Percentiles rank a stretch among this genome's conserved stretches.
Conservation (phyloP, 805 yeast species). For the Nakazawaea anatomiae region DNA sequence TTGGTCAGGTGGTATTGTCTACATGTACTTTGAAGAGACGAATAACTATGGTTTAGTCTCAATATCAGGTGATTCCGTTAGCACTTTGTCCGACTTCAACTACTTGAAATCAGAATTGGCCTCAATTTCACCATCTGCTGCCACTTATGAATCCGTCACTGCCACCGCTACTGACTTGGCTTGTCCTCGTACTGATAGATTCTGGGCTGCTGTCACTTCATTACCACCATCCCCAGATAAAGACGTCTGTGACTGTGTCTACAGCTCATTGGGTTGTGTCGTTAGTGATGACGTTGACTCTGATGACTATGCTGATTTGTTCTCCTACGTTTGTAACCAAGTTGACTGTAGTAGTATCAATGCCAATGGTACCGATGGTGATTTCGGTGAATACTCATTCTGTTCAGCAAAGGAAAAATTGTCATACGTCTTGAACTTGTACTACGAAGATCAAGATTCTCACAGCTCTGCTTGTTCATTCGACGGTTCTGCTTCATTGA, state of each 20-base stretch:
- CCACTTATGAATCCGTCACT: slow-evolving; percentile 29
- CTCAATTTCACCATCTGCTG: slow-evolving; percentile 44
- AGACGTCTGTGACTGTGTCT: slow-evolving; percentile 59
- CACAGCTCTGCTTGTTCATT: slow-evolving; percentile 59
- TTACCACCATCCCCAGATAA: slow-evolving; percentile 78
- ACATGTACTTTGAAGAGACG: slow-evolving; percentile 84
- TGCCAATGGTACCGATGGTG: slow-evolving; percentile 57
- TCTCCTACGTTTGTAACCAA: slow-evolving; percentile 48
- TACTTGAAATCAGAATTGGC: slow-evolving; percentile 51
- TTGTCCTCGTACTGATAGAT: slow-evolving; percentile 45
- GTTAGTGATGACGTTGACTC: slow-evolving; percentile 43
- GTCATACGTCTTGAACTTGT: slow-evolving; percentile 58
- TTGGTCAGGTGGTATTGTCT: slow-evolving; percentile 93
- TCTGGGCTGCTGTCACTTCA: slow-evolving; percentile 63
- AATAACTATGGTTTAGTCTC: slow-evolving; percentile 79
- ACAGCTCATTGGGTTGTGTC: slow-evolving; percentile 50
- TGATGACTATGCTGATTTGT: slow-evolving; percentile 57
- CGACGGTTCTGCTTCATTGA: slow-evolving; percentile 59
- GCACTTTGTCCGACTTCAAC: slow-evolving; percentile 56
- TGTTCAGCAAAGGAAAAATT: slow-evolving; percentile 69
- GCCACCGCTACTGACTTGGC: slow-evolving; percentile 27
- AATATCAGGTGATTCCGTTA: slow-evolving; percentile 41
- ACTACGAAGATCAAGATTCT: slow-evolving; percentile 45
- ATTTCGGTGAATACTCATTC: slow-evolving; percentile 68
- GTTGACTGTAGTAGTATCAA: slow-evolving; percentile 57